Conservation (phyloP, 2,329 filamentous ascomycete species). For the Microsporum canis region DNA sequence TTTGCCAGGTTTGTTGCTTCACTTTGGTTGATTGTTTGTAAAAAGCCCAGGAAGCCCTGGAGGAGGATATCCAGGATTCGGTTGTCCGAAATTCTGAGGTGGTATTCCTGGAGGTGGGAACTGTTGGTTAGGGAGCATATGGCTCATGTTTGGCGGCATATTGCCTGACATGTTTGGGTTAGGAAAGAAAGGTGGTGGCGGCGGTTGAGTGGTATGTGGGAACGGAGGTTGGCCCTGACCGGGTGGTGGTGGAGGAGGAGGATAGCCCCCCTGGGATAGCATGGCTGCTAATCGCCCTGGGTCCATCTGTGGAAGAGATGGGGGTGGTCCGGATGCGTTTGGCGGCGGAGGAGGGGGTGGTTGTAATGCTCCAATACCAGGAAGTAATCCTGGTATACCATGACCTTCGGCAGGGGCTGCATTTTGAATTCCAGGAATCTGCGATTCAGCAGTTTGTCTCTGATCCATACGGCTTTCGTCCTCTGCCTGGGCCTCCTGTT, state of each 20-base stretch:
- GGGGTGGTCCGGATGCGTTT: conserved; percentile 17
- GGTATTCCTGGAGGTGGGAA: conserved; percentile 8
- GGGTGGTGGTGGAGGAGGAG: conserved; percentile 22
- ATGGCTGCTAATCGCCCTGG: conserved; percentile 33
- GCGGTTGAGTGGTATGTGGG: conserved; percentile 1
- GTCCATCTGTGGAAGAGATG: conserved; percentile 40
- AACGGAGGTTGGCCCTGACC: conserved; percentile 15
- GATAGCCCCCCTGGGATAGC: conserved; percentile 27
- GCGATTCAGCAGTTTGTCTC: conserved; percentile 56
- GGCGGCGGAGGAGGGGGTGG: conserved; percentile 23
- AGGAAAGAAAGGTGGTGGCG: conserved; percentile 4
- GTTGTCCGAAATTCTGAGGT: conserved; percentile 2
- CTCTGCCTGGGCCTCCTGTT: conserved; percentile 87
- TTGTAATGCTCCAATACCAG: conserved; percentile 38
- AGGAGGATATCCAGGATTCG: conserved; percentile 21
- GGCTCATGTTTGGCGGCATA: conserved; percentile 15
- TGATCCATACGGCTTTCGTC: conserved; percentile 87
- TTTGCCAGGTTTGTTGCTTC: background rate
- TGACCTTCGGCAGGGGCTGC: conserved; percentile 47
- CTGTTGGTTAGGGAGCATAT: conserved; percentile 6
- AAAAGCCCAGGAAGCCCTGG: conserved; percentile 16
- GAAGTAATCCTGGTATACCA: conserved; percentile 30
- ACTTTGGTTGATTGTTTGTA: background rate
- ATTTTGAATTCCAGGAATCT: conserved; percentile 43
- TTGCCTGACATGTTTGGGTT: conserved; percentile 11